phyloP scores from a whole-genome alignment of 2,329 filamentous ascomycete species.

The Chalaropsis thielavioides region DNA sequence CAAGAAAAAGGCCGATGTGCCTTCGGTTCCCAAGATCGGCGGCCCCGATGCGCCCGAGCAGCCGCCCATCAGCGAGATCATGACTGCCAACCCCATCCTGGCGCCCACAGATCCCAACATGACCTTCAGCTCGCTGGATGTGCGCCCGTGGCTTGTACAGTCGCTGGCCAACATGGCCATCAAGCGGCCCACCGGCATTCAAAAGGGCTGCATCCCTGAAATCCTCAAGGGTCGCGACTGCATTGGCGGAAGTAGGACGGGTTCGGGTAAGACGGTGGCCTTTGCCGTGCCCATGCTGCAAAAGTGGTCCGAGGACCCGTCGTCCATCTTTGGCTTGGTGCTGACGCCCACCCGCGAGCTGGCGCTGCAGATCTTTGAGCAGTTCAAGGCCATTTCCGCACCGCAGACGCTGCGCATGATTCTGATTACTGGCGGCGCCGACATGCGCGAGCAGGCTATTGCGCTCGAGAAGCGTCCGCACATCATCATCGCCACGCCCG shows the following conservation, averaged over 20 bases:
- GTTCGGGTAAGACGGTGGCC: constrained; percentile 92
- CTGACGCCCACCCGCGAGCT: constrained; percentile 85
- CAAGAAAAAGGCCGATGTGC: constrained; percentile 26
- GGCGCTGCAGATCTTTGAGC: constrained; percentile 89
- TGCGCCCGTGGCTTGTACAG: constrained; percentile 76
- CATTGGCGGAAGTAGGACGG: constrained; percentile 86
- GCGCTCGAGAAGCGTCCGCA: constrained; percentile 71
- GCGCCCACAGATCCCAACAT: constrained; percentile 42
- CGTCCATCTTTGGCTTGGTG: constrained; percentile 77
- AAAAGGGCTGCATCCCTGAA: constrained; percentile 81
- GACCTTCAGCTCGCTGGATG: constrained; percentile 57
- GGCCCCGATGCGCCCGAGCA: constrained; percentile 13
- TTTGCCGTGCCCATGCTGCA: constrained; percentile 92
- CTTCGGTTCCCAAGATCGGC: constrained; percentile 19
- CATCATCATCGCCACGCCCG: constrained; percentile 86
- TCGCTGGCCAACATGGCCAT: constrained; percentile 69
- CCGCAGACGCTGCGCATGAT: constrained; percentile 76
- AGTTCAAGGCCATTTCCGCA: constrained; percentile 83
- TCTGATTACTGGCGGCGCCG: constrained; percentile 80
- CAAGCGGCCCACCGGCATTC: constrained; percentile 77
- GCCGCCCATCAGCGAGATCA: constrained; percentile 12
- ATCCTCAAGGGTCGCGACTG: constrained; percentile 85
- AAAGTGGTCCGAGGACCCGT: constrained; percentile 82
- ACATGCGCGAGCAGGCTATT: constrained; percentile 84
- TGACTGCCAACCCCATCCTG: constrained; percentile 27